Base-by-base conservation (phyloP, 129 eudicot species). In the Tagetes erecta region DNA sequence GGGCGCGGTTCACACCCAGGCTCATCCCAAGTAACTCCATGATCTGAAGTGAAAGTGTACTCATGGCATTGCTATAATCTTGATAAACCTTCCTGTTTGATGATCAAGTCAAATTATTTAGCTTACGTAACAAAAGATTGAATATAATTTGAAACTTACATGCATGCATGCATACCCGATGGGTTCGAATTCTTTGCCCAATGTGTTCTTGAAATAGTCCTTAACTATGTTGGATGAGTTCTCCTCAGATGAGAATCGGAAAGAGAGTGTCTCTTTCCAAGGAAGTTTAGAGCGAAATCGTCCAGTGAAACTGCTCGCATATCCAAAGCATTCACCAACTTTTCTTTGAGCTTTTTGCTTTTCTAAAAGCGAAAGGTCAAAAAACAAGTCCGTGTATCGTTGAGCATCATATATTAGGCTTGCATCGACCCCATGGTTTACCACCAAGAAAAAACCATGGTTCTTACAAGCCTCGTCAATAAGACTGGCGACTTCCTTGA, bases 391-490 rank as follows among this genome's bases (percentile, higher is more conserved):
- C 92, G 86, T 86, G 77, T 37, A 84, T 68, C 77, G 75, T 13
- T 91, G 96, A 73, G 97, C 97, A 52, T 83, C 86, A 2, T 77
- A 46, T 11, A 88, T 86, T 33, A 91, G 80, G 12, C 39, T 67
- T 7, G 37, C 76, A 38, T 84, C 83, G 40, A 91, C 88, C 1
- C 96, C 88, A 37, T 91, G 97, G 46, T 91, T 91, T 8, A 77
- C 89, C 20, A 88, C 96, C 1, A 86, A 79, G 70, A 92, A 92
- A 81, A 92, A 92, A 4, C 97, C 97, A 65, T 92, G 97, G 68
- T 82, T 83, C 42, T 38, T 35, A 69, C 97, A 92, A 1, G 96
- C 96, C 64, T 87, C 76, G 0, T 85, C 83, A 2, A 87, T 84
- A 9, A 85, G 76, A 11, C 35, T 65, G 3, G 87, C 74, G 6